Conservation (phyloP, 1,139 yeast species). For the Saccharomycopsis hybrid region DNA sequence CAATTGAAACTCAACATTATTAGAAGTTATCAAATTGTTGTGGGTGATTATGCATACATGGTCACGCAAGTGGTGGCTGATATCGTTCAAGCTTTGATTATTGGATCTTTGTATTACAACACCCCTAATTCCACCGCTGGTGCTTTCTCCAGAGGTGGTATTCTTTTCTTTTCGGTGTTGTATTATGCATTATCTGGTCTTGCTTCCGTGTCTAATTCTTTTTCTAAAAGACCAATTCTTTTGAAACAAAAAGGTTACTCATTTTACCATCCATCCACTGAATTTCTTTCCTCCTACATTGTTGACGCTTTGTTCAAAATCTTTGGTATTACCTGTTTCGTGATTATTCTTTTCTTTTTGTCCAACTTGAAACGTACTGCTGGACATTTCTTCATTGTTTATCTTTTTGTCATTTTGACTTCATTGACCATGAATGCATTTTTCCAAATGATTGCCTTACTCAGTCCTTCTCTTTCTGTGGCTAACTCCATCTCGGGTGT, state of each 20-base stretch:
- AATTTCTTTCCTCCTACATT: constrained; percentile 42
- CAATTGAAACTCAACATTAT: constrained; percentile 42
- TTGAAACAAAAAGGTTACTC: constrained; percentile 52
- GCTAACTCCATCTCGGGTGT: constrained; percentile 51
- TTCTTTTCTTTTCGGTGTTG: constrained; percentile 45
- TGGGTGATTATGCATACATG: constrained; percentile 46
- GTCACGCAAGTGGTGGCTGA: constrained; percentile 42
- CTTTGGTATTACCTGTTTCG: constrained; percentile 38
- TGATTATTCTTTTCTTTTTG: constrained; percentile 45
- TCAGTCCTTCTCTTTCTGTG: constrained; percentile 39
- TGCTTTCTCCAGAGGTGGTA: constrained; percentile 55
- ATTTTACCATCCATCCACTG: constrained; percentile 55
- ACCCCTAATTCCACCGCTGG: constrained; percentile 40
- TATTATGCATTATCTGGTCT: constrained; percentile 50
- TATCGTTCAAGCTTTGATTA: constrained; percentile 43
- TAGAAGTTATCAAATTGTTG: constrained; percentile 46
- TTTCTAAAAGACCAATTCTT: constrained; percentile 45
- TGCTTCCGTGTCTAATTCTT: constrained; percentile 46
- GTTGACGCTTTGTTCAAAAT: constrained; percentile 45
- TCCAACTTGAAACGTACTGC: constrained; percentile 44
- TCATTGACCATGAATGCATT: constrained; percentile 38
- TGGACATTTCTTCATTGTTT: constrained; percentile 47
- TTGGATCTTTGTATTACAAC: constrained; percentile 43
- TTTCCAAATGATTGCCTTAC: constrained; percentile 46
- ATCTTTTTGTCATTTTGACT: constrained; percentile 38